Evolutionary conservation across 1,284 basidiomycete genomes (phyloP), one percentile per base, ranked within the genome.

Genomic region (Leccinum subfulvum): DNA sequence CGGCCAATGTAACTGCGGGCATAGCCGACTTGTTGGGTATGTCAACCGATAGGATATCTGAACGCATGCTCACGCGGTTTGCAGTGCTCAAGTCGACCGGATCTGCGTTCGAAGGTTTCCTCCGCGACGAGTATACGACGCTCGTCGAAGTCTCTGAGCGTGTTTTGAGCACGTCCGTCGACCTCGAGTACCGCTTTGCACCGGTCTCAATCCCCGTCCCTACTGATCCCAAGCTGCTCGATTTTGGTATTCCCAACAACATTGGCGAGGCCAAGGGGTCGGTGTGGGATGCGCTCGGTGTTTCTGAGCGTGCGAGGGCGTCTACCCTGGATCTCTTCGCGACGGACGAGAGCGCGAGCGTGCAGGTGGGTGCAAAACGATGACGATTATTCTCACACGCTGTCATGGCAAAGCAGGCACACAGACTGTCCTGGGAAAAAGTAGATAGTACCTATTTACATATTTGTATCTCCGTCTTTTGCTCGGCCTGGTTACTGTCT

Each of bases 31-130:
- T 97, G 18, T 81, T 96, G 14, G 89, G 91, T 92, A 68, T 54
- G 84, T 77, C 10, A 37, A 6, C 33, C 7, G 2, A 3, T 33
- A 8, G 4, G 14, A 13, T 10, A 4, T 7, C 10, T 8, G 10
- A 28, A 39, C 13, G 56, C 39, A 8, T 6, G 30, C 16, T 56
- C 21, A 65, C 8, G 4, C 0, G 30, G n/a, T 35, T 9, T 26
- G 21, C 66, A 93, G 95, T 98, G 11, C 85, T 97, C 71, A 98
- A 98, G 79, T 89, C 91, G 49, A 88, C 90, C 13, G 96, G 94
- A 4, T 95, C 93, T 0, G 86, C 91, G 0, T 98, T 98, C 74
- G 84, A 90, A 67, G 82, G 84, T 58, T 98, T 96, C 77, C 77
- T 91, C 63, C 82, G 85, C 3, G 95, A 98, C 76, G 92, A 95